Conservation (phyloP, 129 eudicot species). For the Saussurea involucrata region DNA sequence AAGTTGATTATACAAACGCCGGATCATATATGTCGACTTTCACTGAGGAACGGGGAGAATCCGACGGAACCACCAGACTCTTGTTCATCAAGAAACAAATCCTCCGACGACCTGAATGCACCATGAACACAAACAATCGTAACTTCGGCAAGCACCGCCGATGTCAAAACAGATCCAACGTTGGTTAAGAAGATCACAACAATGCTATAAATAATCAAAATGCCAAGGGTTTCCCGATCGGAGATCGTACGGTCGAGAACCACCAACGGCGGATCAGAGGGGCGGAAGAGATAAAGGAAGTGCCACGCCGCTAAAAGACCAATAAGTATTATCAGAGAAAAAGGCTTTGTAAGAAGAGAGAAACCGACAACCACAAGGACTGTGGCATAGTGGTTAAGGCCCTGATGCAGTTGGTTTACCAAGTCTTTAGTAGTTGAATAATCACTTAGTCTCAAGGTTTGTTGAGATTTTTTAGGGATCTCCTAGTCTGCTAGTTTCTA, state of each 20-base stretch:
- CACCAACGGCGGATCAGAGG: conserved; percentile 40
- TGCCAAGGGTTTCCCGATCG: conserved; percentile 37
- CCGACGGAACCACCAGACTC: conserved; percentile 36
- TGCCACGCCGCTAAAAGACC: conserved; percentile 81
- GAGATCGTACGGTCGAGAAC: conserved; percentile 35
- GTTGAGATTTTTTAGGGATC: too few species aligned
- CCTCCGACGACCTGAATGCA: conserved; percentile 80
- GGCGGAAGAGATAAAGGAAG: conserved; percentile 47
- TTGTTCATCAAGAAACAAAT: conserved; percentile 85
- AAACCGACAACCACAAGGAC: conserved; percentile 52
- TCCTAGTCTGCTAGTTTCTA: too few species aligned
- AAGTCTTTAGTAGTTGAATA: too few species aligned
- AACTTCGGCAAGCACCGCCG: conserved; percentile 60
- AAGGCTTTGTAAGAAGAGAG: conserved; percentile 72
- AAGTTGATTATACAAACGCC: too few species aligned
- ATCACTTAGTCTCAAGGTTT: too few species aligned
- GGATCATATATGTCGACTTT: background rate
- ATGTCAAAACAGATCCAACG: conserved; percentile 79
- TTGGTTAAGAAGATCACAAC: conserved; percentile 69
- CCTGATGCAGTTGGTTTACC: too few species aligned
- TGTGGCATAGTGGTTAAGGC: too few species aligned
- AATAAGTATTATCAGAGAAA: conserved; percentile 60
- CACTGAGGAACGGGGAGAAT: conserved; percentile 56
- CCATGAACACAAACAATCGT: conserved; percentile 65
- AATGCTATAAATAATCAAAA: conserved; percentile 37